These are phyloP conservation scores for Exophiala oligosperma DNA, from an alignment of 2,329 filamentous ascomycete species.

Conservation along the genomic window DNA sequence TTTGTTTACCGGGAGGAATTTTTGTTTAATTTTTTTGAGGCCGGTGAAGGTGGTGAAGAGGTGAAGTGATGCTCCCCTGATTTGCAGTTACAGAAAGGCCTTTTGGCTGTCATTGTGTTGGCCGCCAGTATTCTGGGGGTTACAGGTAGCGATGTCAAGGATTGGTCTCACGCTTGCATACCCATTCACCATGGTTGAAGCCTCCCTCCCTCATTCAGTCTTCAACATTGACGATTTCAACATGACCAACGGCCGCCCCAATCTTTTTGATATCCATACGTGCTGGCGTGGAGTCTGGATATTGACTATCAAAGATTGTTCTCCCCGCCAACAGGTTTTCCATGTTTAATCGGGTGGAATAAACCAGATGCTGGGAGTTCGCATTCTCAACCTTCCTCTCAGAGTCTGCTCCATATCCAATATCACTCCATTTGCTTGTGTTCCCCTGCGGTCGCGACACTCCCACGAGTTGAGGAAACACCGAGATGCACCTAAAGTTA, in stretches of 20 bases:
- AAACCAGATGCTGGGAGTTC: constrained; percentile 22
- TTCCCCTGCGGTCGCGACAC: constrained; percentile 21
- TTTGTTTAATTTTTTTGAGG: too few species aligned
- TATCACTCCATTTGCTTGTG: constrained; percentile 23
- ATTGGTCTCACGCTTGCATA: too few species aligned
- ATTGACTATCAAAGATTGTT: constrained; percentile 21
- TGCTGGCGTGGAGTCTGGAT: constrained; percentile 17
- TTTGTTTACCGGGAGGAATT: too few species aligned
- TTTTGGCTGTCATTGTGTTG: too few species aligned
- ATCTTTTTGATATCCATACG: constrained; percentile 22
- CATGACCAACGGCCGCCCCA: constrained; percentile 19
- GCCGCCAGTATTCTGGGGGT: too few species aligned
- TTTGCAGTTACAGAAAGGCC: too few species aligned
- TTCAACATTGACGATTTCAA: constrained; percentile 10
- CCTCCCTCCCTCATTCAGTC: background rate
- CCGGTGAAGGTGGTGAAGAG: too few species aligned
- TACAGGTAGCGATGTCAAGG: too few species aligned
- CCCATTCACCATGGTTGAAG: too few species aligned
- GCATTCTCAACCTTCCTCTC: constrained; percentile 10
- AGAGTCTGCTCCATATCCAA: constrained; percentile 21
- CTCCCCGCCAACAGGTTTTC: constrained; percentile 17
- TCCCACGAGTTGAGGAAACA: constrained; percentile 22
- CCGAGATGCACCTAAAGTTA: constrained; percentile 19
- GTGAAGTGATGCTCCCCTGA: too few species aligned
- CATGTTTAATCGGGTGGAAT: constrained; percentile 23